Percentiles rank a stretch among this genome's conserved stretches.
Evolutionary conservation across 768 basidiomycete genomes (phyloP).

Genomic region (Macrolepiota fuliginosa): DNA sequence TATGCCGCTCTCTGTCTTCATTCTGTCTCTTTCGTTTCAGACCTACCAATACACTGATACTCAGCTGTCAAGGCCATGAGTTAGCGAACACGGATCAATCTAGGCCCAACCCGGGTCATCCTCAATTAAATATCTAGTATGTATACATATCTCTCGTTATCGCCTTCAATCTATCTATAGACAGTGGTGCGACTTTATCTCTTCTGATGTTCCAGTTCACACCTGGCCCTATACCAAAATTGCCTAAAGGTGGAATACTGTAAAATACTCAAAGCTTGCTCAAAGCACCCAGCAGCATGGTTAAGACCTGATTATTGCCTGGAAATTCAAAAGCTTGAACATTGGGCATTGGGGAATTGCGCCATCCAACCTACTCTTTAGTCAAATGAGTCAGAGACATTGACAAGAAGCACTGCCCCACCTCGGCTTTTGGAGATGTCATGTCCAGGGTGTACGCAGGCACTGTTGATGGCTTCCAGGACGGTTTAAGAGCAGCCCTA

Average conservation of each 20-base stretch:
- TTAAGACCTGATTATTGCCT: too few species aligned
- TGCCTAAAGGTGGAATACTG: not conserved
- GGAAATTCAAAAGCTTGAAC: not conserved
- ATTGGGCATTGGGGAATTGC: too few species aligned
- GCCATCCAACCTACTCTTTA: too few species aligned
- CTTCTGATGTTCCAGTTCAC: not conserved
- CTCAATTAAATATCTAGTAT: not conserved
- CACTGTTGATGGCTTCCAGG: too few species aligned
- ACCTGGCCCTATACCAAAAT: not conserved
- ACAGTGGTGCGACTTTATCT: not conserved
- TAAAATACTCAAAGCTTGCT: not conserved
- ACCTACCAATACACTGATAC: not conserved
- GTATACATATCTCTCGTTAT: not conserved
- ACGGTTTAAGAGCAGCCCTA: too few species aligned
- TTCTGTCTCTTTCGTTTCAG: not conserved
- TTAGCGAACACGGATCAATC: not conserved
- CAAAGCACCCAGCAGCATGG: too few species aligned
- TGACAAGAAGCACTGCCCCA: too few species aligned
- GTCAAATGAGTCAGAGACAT: too few species aligned
- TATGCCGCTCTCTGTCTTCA: not conserved
- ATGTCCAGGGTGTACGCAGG: too few species aligned
- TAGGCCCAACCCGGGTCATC: not conserved
- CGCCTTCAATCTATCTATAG: not conserved
- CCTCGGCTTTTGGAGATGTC: too few species aligned
- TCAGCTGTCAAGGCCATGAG: not conserved